Base-by-base conservation (phyloP, 257 asterid species). In the Plectranthus barbatus region DNA sequence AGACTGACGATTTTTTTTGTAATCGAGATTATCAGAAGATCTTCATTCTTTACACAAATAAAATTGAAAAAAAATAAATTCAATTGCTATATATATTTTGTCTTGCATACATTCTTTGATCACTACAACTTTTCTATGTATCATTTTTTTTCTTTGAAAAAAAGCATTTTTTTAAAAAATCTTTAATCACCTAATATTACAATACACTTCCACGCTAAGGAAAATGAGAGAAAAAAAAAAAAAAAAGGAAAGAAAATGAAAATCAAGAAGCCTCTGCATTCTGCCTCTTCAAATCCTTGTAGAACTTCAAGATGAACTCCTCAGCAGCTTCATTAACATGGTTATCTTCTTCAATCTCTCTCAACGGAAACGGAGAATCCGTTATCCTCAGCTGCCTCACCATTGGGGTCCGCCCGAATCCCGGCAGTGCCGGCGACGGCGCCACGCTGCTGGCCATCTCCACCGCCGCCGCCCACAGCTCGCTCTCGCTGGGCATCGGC, bases 341-440 rank as follows among this genome's bases (percentile, higher is more conserved):
- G 12, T 8, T 60, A 44, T 83, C 81, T 17, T 56, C 84, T 5
- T 67, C 91, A 21, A 17, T 34, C 4, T 76, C 81, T 40, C 56
- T 66, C 44, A 79, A 8, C 7, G 94, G 94, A 29, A 69, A 85
- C 2, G 95, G 95, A 0, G 95, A 87, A 36, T 87, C 95, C 1
- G 94, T 83, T 2, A 87, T 55, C 94, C 95, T 87, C 73, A 87
- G 72, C 80, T 87, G 94, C 86, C 94, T 80, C 70, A 79, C 93
- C 79, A 54, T 7, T 20, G 95, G 97, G 3, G 81, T 83, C 75
- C 75, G 73, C 59, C 95, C 92, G 47, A 86, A 90, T 9, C 97
- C 90, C 0, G 97, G 90, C 1, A 86, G 73, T 1, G 82, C 97
- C 53, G 97, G 95, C 6, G 97, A 87, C 0, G 81, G 75, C 19